phyloP scores from a whole-genome alignment of 805 yeast genomes.

The Teunomyces lycoperdinae region DNA sequence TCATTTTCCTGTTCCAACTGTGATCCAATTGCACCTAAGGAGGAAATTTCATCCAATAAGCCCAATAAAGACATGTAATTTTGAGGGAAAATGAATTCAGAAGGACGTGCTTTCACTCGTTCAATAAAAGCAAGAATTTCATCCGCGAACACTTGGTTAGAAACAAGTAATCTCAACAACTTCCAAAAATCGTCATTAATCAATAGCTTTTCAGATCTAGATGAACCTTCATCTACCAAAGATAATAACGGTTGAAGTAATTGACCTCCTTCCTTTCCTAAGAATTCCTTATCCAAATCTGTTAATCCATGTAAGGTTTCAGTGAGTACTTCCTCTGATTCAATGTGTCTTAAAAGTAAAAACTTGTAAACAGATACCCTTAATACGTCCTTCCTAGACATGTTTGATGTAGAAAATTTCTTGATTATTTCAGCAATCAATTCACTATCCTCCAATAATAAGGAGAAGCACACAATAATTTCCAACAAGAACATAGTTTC shows the following conservation, averaged over 20 bases:
- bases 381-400: constrained; percentile 30
- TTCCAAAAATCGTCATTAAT: constrained; percentile 51
- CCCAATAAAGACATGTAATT: constrained; percentile 70
- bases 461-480: constrained; percentile 33
- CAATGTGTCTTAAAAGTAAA: constrained; percentile 38
- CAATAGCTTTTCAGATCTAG: constrained; percentile 39
- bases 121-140: constrained; percentile 49
- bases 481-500: constrained; percentile 51
- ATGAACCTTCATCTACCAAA: constrained; percentile 42
- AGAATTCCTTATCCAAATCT: constrained; percentile 40
- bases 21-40: constrained; percentile 77
- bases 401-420: constrained; percentile 12
- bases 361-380: constrained; percentile 54
- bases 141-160: constrained; percentile 40
- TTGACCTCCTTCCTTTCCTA: constrained; percentile 43
- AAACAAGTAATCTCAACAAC: constrained; percentile 46
- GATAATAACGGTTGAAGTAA: constrained; percentile 49
- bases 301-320: constrained; percentile 8
- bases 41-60: constrained; percentile 72
- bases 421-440: constrained; percentile 15
- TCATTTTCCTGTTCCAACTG: constrained; percentile 60
- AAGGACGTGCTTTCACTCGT: constrained; percentile 30
- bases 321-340: background rate
- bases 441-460: constrained; percentile 24
- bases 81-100: constrained; percentile 38